These are phyloP conservation scores for Leccinum rimulosum DNA, from an alignment of 768 basidiomycete species.

Conservation along the genomic window DNA sequence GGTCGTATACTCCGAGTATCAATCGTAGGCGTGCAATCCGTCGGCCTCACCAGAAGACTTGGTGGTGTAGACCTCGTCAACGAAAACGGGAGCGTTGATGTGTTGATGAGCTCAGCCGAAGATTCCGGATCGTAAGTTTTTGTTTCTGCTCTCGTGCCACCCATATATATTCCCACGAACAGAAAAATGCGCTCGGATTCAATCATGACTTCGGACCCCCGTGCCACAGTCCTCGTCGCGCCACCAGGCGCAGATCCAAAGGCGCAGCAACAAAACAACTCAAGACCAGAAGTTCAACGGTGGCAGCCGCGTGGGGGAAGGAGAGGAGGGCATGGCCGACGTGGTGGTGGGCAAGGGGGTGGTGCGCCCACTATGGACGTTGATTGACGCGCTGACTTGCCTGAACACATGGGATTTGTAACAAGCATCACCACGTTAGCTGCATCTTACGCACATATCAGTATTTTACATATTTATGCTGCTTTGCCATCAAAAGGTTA, in stretches of 20 bases:
- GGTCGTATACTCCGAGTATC: slow-evolving; percentile 68
- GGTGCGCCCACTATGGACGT: slow-evolving; percentile 27
- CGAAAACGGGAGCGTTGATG: slow-evolving; percentile 40
- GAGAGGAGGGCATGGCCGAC: slow-evolving; percentile 22
- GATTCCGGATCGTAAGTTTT: slow-evolving; percentile 52
- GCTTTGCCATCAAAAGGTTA: neutral
- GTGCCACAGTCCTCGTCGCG: slow-evolving; percentile 64
- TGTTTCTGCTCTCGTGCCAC: neutral
- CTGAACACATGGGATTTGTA: slow-evolving; percentile 12
- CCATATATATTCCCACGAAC: neutral
- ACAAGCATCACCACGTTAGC: slow-evolving; percentile 12
- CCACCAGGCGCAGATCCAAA: slow-evolving; percentile 64
- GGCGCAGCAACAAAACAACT: slow-evolving; percentile 40
- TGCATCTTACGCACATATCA: slow-evolving; percentile 24
- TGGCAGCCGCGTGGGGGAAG: slow-evolving; percentile 28
- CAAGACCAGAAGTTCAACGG: slow-evolving; percentile 23
- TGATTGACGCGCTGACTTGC: slow-evolving; percentile 19
- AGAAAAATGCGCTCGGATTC: slow-evolving; percentile 89
- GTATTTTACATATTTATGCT: slow-evolving; percentile 26
- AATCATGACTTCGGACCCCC: slow-evolving; percentile 55
- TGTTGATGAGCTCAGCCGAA: slow-evolving; percentile 52
- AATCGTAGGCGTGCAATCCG: slow-evolving; percentile 56
- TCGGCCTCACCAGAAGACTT: slow-evolving; percentile 55
- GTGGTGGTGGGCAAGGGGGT: slow-evolving; percentile 18
- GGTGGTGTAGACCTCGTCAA: slow-evolving; percentile 50